Evolutionary conservation across 306 rosid genomes (phyloP), one percentile per base, ranked within the genome.

Genomic region (Trifolium pratense): DNA sequence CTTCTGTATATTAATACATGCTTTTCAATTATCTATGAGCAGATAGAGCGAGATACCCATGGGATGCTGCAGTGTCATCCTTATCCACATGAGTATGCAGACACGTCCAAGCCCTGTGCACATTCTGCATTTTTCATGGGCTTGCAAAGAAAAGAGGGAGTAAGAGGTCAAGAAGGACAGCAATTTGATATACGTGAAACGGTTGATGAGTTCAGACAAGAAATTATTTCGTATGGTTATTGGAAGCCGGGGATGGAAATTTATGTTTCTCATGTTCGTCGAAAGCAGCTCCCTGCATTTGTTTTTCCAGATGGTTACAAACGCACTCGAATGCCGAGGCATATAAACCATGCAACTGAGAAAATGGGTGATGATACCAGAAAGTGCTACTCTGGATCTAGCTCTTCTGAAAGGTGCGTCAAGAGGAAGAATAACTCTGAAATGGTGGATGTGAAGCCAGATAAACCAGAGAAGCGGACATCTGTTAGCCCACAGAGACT

Each of bases 31-130:
- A 52, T 82, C 68, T 37, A 13, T 29, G 43, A 81, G 82, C 93
- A 94, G 98, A 94, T 94, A 83, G 98, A 94, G 81, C 85, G 98
- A 66, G 98, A 94, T 81, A 94, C 98, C 53, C 75, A 78, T 70
- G 92, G 96, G 77, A 87, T 94, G 92, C 82, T 94, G 82, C 98
- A 91, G 84, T 94, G 98, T 85, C 98, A 94, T 87, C 97, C 98
- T 31, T 87, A 88, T 66, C 98, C 98, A 14, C 86, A 87, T 42
- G 98, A 94, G 81, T 94, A 87, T 65, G 71, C 77, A 17, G 96
- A 91, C 68, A 13, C 84, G 42, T 88, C 95, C 67, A 94, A 87
- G 83, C 88, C 85, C 18, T 88, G 97, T 74, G 83, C 96, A 3
- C 96, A 94, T 84, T 84, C 88, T 81, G 95, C 99, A 46, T 94